Conservation (phyloP, 176 grass and related monocot species). For the Urochloa ruziziensis region DNA sequence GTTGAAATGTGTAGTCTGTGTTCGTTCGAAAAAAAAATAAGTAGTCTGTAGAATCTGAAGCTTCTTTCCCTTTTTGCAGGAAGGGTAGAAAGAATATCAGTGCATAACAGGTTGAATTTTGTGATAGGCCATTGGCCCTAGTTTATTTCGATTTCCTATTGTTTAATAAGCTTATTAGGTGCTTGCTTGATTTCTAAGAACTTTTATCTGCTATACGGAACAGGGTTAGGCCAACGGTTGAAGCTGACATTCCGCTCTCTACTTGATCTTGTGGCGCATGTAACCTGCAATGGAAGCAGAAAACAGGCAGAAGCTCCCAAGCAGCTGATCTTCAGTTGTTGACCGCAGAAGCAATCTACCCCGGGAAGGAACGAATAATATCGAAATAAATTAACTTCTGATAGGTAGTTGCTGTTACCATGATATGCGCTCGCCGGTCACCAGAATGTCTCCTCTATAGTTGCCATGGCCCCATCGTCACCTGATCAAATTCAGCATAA, state of each 20-base stretch:
- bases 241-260: conserved; percentile 40
- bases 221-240: conserved; percentile 82
- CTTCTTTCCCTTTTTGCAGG: background rate
- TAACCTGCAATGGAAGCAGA: conserved; percentile 43
- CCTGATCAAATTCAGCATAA: background rate
- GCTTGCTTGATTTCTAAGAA: conserved; percentile 30
- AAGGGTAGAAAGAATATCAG: background rate
- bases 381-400: conserved; percentile 37
- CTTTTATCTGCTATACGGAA: conserved; percentile 53
- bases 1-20: background rate
- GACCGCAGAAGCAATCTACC: conserved; percentile 46
- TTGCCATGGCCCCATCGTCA: conserved; percentile 31
- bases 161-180: conserved; percentile 17
- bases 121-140: background rate
- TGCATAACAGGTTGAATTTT: background rate
- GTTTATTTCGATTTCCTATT: background rate
- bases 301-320: conserved; percentile 13
- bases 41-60: background rate
- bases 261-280: conserved; percentile 35
- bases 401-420: conserved; percentile 38
- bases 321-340: conserved; percentile 14
- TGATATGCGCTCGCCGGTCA: conserved; percentile 30
- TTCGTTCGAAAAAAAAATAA: no score
- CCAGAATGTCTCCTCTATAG: conserved; percentile 31
- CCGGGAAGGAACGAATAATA: conserved; percentile 22